These are phyloP conservation scores for Neospermospora avenae DNA, from an alignment of 2,329 filamentous ascomycete genomes.

Conservation along the genomic window DNA sequence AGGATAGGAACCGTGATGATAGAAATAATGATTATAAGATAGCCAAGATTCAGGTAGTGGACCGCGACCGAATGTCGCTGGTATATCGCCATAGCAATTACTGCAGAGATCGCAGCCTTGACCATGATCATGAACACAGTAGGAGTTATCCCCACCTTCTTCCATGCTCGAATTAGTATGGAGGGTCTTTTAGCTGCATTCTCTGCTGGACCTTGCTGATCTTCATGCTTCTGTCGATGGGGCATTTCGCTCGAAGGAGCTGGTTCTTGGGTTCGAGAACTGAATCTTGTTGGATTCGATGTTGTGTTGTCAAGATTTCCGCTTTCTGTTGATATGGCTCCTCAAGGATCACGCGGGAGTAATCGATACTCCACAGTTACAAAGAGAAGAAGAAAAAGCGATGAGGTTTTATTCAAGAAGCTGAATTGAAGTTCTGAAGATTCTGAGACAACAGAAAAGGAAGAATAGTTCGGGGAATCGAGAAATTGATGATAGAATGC, in stretches of 20 bases:
- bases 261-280: background rate
- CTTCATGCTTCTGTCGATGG: background rate
- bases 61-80: slow-evolving; percentile 19
- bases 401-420: too few relatives aligned
- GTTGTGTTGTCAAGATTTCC: background rate
- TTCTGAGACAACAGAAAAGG: too few relatives aligned
- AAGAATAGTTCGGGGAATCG: too few relatives aligned
- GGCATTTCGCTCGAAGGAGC: too few relatives aligned
- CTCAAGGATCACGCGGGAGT: too few relatives aligned
- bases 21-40: slow-evolving; percentile 62
- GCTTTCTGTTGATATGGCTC: background rate
- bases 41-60: slow-evolving; percentile 26
- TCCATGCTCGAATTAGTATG: slow-evolving; percentile 14
- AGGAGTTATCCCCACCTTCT: slow-evolving; percentile 16
- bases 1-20: slow-evolving; percentile 63
- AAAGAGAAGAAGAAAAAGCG: too few relatives aligned
- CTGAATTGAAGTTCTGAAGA: too few relatives aligned
- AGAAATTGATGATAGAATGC: too few relatives aligned
- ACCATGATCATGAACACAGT: slow-evolving; percentile 23
- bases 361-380: background rate
- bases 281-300: background rate
- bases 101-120: slow-evolving; percentile 21
- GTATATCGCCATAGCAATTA: slow-evolving; percentile 22
- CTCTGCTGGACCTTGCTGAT: background rate
- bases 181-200: slow-evolving; percentile 4